These are phyloP conservation scores for Schizonepeta tenuifolia DNA, from an alignment of 257 asterid genomes.

Conservation along the genomic window DNA sequence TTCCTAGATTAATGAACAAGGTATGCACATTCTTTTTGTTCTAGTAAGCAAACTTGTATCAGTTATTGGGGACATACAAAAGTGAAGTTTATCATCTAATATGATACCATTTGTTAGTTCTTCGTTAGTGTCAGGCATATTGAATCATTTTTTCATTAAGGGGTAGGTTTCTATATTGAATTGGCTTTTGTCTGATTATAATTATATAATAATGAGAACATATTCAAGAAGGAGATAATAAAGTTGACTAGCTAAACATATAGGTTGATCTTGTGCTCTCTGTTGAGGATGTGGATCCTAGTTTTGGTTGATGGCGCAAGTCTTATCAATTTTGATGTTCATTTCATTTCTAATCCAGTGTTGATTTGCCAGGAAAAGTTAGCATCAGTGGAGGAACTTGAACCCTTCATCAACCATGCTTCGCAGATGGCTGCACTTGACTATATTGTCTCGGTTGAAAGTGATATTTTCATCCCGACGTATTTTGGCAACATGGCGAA, in stretches of 20 bases:
- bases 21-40: slow-evolving; percentile 43
- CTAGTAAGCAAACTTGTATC: slow-evolving; percentile 17
- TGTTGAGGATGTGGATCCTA: neutral
- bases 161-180: too few relatives aligned
- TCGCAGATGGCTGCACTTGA: slow-evolving; percentile 98
- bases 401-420: slow-evolving; percentile 80
- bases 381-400: slow-evolving; percentile 80
- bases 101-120: too few relatives aligned
- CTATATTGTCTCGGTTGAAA: slow-evolving; percentile 87
- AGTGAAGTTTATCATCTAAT: neutral
- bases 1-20: slow-evolving; percentile 87
- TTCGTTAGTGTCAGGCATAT: too few relatives aligned
- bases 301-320: neutral
- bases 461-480: slow-evolving; percentile 89
- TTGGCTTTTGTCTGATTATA: too few relatives aligned
- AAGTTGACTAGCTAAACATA: neutral
- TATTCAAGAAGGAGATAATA: neutral
- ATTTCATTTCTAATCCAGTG: slow-evolving; percentile 23
- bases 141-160: too few relatives aligned
- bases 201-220: neutral
- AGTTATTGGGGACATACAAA: neutral
- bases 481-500: slow-evolving; percentile 95
- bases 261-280: neutral
- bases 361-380: slow-evolving; percentile 68
- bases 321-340: slow-evolving; percentile 8